Conservation (phyloP, 139 green algal species). For the Limnomonas spitsbergensis region DNA sequence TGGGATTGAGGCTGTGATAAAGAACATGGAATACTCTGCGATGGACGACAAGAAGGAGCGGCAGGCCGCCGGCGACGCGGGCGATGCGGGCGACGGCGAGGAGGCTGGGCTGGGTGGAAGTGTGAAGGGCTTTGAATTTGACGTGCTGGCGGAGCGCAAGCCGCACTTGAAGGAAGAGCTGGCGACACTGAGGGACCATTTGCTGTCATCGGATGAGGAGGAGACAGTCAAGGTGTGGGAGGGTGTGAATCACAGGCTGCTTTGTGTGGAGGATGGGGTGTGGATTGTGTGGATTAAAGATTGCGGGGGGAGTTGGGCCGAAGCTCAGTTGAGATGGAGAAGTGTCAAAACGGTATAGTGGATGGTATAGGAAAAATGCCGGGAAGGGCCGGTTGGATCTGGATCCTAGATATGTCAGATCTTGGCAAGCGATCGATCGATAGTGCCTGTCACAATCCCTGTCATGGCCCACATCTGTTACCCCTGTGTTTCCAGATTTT, state of each 20-base stretch:
- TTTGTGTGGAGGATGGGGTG: background rate
- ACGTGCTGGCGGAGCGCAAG: constrained; percentile 52
- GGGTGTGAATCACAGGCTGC: constrained; percentile 16
- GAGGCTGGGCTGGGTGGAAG: constrained; percentile 22
- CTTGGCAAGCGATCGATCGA: no score
- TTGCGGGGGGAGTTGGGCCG: no score
- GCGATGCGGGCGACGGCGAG: background rate
- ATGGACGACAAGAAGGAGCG: constrained; percentile 76
- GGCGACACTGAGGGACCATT: constrained; percentile 70
- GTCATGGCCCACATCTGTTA: no score
- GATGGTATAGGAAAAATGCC: no score
- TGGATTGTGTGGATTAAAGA: no score
- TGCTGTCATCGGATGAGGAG: constrained; percentile 55
- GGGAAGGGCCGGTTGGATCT: no score
- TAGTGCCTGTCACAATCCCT: no score
- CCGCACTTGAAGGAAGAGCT: constrained; percentile 66
- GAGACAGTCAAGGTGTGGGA: constrained; percentile 61
- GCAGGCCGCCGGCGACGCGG: constrained; percentile 5
- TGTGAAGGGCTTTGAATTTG: constrained; percentile 75
- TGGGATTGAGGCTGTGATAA: constrained; percentile 91
- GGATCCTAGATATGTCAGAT: no score
- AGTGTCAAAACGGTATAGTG: no score
- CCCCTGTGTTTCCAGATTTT: no score
- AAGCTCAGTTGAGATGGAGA: no score
- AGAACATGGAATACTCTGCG: constrained; percentile 97